Evolutionary conservation across 495 filamentous ascomycete genomes (phyloP).

Genomic region (Penicillium bialowiezense): DNA sequence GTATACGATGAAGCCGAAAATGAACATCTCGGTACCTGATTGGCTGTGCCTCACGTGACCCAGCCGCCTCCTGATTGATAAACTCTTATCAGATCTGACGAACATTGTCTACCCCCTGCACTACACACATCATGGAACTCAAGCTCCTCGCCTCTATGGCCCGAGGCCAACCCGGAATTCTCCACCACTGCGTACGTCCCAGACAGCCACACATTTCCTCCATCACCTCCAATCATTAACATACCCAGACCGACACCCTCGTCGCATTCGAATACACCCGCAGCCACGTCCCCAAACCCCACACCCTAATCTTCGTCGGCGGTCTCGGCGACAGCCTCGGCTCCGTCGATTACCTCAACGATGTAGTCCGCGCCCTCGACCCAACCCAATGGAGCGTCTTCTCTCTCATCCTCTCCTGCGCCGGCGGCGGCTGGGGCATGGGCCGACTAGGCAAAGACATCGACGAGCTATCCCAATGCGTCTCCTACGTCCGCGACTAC

Average conservation of each 20-base stretch:
- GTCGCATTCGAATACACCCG: conserved; percentile 29
- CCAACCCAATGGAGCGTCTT: conserved; percentile 56
- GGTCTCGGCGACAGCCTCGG: conserved; percentile 68
- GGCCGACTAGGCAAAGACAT: conserved; percentile 62
- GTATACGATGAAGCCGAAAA: too few relatives aligned
- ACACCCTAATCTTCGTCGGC: conserved; percentile 28
- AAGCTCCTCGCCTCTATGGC: conserved; percentile 19
- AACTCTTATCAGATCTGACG: conserved; percentile 24
- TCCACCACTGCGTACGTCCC: conserved; percentile 23
- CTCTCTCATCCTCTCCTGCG: conserved; percentile 53
- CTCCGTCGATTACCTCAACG: conserved; percentile 53
- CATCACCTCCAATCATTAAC: neutral
- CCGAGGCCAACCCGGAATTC: conserved; percentile 22
- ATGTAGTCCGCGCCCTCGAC: conserved; percentile 48
- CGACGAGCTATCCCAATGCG: conserved; percentile 60
- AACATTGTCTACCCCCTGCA: neutral
- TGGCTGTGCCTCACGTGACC: too few relatives aligned
- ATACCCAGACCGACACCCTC: conserved; percentile 17
- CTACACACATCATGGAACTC: conserved; percentile 19
- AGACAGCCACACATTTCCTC: neutral
- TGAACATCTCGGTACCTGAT: too few relatives aligned
- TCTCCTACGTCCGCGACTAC: conserved; percentile 58
- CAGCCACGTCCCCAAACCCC: conserved; percentile 20
- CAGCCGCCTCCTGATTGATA: conserved; percentile 14
- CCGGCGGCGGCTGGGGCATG: conserved; percentile 71